phyloP scores from a whole-genome alignment of 2,329 filamentous ascomycete species.

The Penicillium sp. region DNA sequence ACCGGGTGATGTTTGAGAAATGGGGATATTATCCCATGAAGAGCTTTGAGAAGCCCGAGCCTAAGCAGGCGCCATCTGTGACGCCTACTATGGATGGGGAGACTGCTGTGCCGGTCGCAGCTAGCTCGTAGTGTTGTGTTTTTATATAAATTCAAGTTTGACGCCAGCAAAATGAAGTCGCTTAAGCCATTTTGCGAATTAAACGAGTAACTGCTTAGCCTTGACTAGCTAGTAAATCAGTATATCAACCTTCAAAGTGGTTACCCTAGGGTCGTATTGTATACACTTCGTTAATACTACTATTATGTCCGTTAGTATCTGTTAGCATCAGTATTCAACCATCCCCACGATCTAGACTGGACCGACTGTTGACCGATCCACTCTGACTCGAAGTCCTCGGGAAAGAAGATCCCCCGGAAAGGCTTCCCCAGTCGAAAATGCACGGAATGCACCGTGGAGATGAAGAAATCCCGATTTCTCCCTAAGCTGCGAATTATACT shows the following conservation, averaged over 20 bases:
- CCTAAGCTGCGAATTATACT: background rate
- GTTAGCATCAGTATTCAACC: no score
- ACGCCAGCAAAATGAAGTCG: slow-evolving; percentile 2
- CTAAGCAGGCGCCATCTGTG: slow-evolving; percentile 11
- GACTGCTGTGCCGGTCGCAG: slow-evolving; percentile 37
- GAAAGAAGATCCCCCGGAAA: slow-evolving; percentile 5
- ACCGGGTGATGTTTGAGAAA: slow-evolving; percentile 77
- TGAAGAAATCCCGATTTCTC: background rate
- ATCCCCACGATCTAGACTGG: background rate
- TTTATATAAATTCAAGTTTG: background rate
- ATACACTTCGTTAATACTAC: no score
- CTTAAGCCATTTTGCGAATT: no score
- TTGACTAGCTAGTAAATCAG: no score
- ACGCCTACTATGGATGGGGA: slow-evolving; percentile 17
- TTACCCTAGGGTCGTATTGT: no score
- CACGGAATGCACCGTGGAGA: background rate
- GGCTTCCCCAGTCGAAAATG: background rate
- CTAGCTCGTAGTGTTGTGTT: slow-evolving; percentile 24
- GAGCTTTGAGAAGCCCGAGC: slow-evolving; percentile 51
- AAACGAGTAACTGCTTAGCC: no score
- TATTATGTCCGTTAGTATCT: no score
- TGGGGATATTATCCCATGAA: slow-evolving; percentile 84
- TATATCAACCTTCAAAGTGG: no score
- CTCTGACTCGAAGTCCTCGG: background rate
- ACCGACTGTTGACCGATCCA: background rate